Base-by-base conservation (phyloP, 257 asterid species). In the Thymus mandschuricus region DNA sequence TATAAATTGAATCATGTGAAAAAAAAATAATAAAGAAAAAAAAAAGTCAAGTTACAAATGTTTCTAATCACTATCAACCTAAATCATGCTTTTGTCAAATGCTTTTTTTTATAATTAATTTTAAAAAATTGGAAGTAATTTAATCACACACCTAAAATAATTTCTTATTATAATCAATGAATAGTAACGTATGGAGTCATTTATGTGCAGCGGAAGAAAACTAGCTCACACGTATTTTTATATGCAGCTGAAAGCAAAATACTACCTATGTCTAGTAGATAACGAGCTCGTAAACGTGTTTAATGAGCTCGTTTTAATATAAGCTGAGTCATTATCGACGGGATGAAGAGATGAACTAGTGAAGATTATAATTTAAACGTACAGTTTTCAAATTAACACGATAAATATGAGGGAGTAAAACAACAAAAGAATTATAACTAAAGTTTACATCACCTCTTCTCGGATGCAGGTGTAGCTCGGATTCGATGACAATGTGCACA, bases 21-120 rank as follows among this genome's bases (percentile, higher is more conserved):
- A 12, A 52, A 9, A 50, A 21, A 21, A n/a, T n/a, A n/a, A n/a
- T n/a, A n/a, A 21, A 21, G 21, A 21, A 21, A 21, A 75, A 3
- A 31, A 10, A 54, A 72, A 40, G 84, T 76, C 79, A 72, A 76
- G 31, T 68, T 68, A 21, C 10, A 79, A 62, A 76, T 72, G 72
- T 72, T 71, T 76, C 33, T 72, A 40, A 55, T 76, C 78, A 72
- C 67, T 57, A 67, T 57, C 81, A 80, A 40, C 73, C 46, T 62
- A 62, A 69, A 66, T 66, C 78, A 71, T 71, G 83, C 72, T 75
- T 77, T 79, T 68, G 44, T 54, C 49, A 66, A 77, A 50, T 60
- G 54, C 15, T 59, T 70, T 0, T 21, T 21, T 21, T 21, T 21
- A 21, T 21, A 21, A 21, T 21, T 21, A 21, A 5, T 27, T 54